Evolutionary conservation across 768 basidiomycete genomes (phyloP).

Genomic region (Collybia sordida): DNA sequence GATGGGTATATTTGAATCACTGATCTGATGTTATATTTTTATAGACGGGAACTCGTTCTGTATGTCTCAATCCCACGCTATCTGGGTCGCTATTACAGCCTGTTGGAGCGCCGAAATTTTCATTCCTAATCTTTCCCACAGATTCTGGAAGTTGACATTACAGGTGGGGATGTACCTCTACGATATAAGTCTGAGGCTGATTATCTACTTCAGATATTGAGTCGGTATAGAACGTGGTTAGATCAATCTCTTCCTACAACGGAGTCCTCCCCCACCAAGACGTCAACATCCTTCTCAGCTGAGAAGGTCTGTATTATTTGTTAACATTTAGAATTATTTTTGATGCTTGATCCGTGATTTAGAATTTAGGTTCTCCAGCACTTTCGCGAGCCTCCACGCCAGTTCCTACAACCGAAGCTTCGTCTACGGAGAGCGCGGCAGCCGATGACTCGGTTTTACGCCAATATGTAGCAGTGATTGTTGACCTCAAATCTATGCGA

Average conservation of each 20-base stretch:
- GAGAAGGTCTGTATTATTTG: constrained; percentile 23
- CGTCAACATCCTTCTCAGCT: constrained; percentile 25
- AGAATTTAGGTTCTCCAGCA: constrained; percentile 15
- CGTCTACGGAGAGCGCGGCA: constrained; percentile 52
- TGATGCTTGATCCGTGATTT: constrained; percentile 1
- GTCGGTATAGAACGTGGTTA: constrained; percentile 81
- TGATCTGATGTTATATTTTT: not conserved
- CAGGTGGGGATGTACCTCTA: constrained; percentile 55
- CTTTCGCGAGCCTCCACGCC: constrained; percentile 55
- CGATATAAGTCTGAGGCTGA: not conserved
- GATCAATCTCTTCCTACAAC: constrained; percentile 46
- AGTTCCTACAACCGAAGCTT: constrained; percentile 42
- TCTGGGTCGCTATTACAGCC: constrained; percentile 70
- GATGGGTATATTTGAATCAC: constrained; percentile 2
- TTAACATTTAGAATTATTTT: not conserved
- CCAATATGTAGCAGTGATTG: constrained; percentile 64
- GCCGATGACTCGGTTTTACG: constrained; percentile 66
- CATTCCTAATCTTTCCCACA: constrained; percentile 76
- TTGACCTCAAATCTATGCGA: constrained; percentile 65
- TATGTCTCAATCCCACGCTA: constrained; percentile 63
- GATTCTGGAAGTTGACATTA: constrained; percentile 90
- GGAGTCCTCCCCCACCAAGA: constrained; percentile 34
- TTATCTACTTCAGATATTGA: constrained; percentile 58
- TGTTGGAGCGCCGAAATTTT: constrained; percentile 90
- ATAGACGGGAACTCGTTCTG: constrained; percentile 40